These are phyloP conservation scores for Tetrahymena thermophila DNA, from an alignment of 73 alveolate genomes.

Conservation along the genomic window DNA sequence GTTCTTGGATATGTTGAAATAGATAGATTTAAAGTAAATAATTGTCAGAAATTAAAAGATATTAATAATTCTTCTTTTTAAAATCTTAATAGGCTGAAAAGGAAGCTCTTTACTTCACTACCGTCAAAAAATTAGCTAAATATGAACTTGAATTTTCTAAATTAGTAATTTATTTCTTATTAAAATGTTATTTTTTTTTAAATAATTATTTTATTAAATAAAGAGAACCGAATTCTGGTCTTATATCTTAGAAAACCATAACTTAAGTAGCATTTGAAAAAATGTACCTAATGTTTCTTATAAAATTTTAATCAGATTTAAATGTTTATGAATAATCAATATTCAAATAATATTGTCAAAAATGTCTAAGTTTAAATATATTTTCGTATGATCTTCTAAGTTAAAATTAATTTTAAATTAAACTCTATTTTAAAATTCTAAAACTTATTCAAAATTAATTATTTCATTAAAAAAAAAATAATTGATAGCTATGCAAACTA, in stretches of 20 bases:
- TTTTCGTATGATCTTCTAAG: background rate
- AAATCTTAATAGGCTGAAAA: background rate
- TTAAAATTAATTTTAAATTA: too few species aligned
- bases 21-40: conserved; percentile 23
- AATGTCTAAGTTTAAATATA: too few species aligned
- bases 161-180: background rate
- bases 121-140: background rate
- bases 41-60: background rate
- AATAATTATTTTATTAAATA: too few species aligned
- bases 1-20: conserved; percentile 17
- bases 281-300: background rate
- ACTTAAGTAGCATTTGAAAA: background rate
- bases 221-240: background rate
- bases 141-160: background rate
- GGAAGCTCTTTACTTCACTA: background rate
- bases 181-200: too few species aligned
- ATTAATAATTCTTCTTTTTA: background rate
- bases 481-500: too few species aligned
- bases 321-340: background rate
- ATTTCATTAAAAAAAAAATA: too few species aligned
- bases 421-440: too few species aligned
- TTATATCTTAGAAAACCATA: background rate
- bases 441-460: too few species aligned
- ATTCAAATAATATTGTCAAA: background rate
- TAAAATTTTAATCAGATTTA: background rate